Base-by-base conservation (phyloP, 2,329 filamentous ascomycete species). In the Thelonectria discophora region DNA sequence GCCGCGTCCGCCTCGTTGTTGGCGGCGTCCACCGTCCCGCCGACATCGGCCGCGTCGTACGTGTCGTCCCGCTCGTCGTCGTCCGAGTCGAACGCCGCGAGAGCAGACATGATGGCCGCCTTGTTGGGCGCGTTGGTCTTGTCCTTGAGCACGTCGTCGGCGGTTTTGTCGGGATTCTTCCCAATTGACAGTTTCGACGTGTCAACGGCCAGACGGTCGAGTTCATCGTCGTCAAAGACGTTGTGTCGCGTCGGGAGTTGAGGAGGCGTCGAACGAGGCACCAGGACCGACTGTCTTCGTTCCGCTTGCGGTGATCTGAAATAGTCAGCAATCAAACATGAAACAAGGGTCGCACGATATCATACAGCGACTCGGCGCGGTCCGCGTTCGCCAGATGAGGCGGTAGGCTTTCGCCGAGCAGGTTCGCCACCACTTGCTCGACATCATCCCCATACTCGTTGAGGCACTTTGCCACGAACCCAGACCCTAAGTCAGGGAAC, bases 51-150 rank as follows among this genome's bases (percentile, higher is more conserved):
- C 2, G 90, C 88, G 71, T 99, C 95, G 74, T 99, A 99, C 0
- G 94, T 98, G 75, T 99, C 95, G 75, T 99, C 95, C 37, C 93
- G 87, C 79, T 99, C 95, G 75, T 99, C 95, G 68, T 98, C 95
- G 70, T 98, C 94, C 0, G 90, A 90, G 78, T 98, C 94, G 68
- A 98, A 97, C 1, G 90, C 86, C 15, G 93, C 92, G 2, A 98
- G 86, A 0, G 94, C 94, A 3, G 94, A 92, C 21, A 97, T 80
- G 69, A 97, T 97, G 11, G 93, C 90, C 0, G 93, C 92, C 78
- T 96, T 97, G 70, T 89, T 88, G 2, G 90, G 86, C 3, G 89
- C 87, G 1, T 79, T 80, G 18, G 85, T 83, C 52, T 85, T 85
- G 72, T 93, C 88, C 49, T 84, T 80, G 8, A 94, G 84, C 15